Base-by-base conservation (phyloP, 768 basidiomycete genomes). In the Crassisporium funariophilum region DNA sequence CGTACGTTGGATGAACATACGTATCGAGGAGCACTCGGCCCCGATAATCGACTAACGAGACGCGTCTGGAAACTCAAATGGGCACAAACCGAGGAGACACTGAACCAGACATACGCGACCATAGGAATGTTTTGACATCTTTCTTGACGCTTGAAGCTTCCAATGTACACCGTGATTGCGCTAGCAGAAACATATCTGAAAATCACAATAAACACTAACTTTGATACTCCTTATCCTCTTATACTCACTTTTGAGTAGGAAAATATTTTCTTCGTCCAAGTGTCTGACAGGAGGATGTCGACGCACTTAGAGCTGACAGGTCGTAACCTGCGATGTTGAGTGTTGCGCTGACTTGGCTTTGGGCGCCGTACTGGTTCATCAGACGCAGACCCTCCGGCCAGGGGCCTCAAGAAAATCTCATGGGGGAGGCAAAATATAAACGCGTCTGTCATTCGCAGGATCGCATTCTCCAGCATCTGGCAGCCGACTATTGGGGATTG, bases 1-100 rank as follows among this genome's bases (percentile, higher is more conserved):
- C 75, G 60, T 53, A 82, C 79, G 77, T 79, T 35, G 81, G 81
- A 15, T 66, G 73, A 37, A 83, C 79, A 57, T 67, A 74, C 27
- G 74, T 76, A 54, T 82, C 79, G 37, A 77, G 59, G 17, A 81
- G 44, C 7, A 68, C 53, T 21, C 62, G 48, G 13, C 79, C 79
- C 51, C 68, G 62, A 51, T 77, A 79, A 59, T 82, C 76, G 15
- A 70, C 66, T 24, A 81, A 50, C 10, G 77, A 77, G 13, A 82
- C 76, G 27, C 79, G 77, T 4, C 81, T 81, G 23, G 2, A n/a
- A 19, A 39, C 46, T 19, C 41, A 23, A 49, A 15, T 49, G 21
- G 27, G 42, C 31, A 33, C 38, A 21, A 47, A 21, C 16, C 22
- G 21, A 44, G 22, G 13, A 20, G 33, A 39, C 17, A 40, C 25